Evolutionary conservation across 202 grass and related monocot genomes (phyloP).

Genomic region (Saccharum hybrid): DNA sequence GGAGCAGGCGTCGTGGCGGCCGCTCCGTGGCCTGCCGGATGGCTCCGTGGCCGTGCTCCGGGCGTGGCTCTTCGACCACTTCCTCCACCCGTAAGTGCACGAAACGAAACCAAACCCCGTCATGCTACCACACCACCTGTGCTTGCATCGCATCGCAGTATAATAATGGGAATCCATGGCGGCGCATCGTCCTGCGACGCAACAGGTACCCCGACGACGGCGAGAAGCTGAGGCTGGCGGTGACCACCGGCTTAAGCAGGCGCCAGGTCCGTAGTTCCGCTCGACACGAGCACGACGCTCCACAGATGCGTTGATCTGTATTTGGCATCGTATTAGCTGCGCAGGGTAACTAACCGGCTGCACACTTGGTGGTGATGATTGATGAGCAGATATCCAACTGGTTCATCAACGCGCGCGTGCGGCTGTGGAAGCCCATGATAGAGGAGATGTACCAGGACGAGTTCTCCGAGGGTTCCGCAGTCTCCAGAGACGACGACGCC

Average conservation of each 20-base stretch:
- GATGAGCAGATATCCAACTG: constrained; percentile 67
- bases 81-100: constrained; percentile 89
- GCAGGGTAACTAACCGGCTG: neutral
- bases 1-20: constrained; percentile 74
- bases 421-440: constrained; percentile 83
- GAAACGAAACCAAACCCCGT: neutral
- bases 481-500: constrained; percentile 23
- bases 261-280: constrained; percentile 52
- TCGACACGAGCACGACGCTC: too few species aligned
- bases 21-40: constrained; percentile 80
- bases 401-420: constrained; percentile 79
- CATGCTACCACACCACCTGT: neutral
- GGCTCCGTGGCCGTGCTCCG: constrained; percentile 80
- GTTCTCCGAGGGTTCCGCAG: constrained; percentile 43
- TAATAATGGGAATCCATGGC: neutral
- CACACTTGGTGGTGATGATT: neutral
- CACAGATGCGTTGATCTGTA: neutral
- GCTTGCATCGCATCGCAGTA: neutral
- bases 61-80: constrained; percentile 90
- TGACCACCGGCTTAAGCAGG: constrained; percentile 76
- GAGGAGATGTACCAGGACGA: constrained; percentile 78
- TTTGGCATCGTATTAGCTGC: neutral
- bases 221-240: constrained; percentile 86
- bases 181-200: neutral
- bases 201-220: constrained; percentile 85